phyloP scores from a whole-genome alignment of 2,329 filamentous ascomycete species.

The Blastomyces percursus region DNA sequence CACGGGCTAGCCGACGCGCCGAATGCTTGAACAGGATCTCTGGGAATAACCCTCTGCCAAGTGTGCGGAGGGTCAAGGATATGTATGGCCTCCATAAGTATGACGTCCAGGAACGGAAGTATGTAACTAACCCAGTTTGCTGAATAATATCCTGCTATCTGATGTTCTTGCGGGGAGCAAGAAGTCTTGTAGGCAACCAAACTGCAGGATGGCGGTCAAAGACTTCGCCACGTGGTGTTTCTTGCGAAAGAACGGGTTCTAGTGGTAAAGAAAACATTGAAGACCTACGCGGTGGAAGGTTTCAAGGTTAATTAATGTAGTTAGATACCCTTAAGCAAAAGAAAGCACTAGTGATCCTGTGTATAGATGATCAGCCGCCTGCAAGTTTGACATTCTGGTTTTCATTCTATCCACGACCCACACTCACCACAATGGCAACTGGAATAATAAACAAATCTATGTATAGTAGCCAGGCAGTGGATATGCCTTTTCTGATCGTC shows the following conservation, averaged over 20 bases:
- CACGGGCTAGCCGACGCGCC: neutral
- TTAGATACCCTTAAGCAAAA: too few relatives aligned
- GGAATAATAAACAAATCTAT: neutral
- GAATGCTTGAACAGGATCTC: neutral
- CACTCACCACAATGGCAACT: neutral
- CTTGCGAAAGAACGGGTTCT: neutral
- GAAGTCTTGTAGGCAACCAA: neutral
- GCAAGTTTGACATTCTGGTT: neutral
- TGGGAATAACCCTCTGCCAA: neutral
- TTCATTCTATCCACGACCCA: neutral
- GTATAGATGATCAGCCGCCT: neutral
- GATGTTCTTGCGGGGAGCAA: neutral
- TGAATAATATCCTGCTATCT: neutral
- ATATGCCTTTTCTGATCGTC: too few relatives aligned
- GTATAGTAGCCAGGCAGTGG: neutral
- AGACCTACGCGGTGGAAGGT: neutral
- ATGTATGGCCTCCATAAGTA: neutral
- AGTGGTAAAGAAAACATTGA: neutral
- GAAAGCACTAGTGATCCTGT: neutral
- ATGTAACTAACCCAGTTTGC: neutral
- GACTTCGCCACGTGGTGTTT: neutral
- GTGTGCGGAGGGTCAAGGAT: neutral
- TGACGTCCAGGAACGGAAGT: slow-evolving; percentile 2
- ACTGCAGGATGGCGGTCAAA: neutral
- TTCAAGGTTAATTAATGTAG: neutral